Conservation (phyloP, 176 grass and related monocot genomes). For the Cenchrus americanus region DNA sequence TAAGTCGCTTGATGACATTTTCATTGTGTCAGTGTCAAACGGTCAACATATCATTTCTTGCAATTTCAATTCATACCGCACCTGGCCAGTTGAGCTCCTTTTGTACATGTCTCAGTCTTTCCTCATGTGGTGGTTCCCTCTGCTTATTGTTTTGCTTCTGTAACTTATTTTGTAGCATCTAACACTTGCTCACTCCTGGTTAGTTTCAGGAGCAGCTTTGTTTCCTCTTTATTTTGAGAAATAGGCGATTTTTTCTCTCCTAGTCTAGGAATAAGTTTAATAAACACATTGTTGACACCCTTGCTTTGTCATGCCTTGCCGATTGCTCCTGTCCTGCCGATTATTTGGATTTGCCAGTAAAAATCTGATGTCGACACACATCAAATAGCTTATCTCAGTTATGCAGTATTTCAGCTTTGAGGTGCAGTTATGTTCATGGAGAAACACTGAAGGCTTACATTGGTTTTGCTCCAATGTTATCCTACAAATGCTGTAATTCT, state of each 20-base stretch:
- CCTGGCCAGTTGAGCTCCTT: neutral
- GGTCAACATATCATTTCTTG: neutral
- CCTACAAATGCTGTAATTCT: slow-evolving; percentile 13
- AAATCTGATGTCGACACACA: too few relatives aligned
- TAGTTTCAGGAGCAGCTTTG: neutral
- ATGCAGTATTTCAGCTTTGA: slow-evolving; percentile 13
- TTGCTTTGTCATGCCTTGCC: too few relatives aligned
- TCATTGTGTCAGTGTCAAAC: neutral
- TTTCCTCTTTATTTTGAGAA: neutral
- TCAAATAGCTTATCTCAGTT: slow-evolving; percentile 1
- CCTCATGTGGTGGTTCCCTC: neutral
- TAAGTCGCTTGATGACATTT: neutral
- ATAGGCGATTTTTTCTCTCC: neutral
- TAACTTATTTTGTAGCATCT: neutral
- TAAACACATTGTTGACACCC: too few relatives aligned
- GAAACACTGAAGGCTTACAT: neutral
- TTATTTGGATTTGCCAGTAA: too few relatives aligned
- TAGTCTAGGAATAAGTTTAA: slow-evolving; percentile 18
- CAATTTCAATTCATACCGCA: neutral
- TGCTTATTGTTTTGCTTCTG: neutral
- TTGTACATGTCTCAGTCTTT: neutral
- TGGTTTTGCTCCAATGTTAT: slow-evolving; percentile 21
- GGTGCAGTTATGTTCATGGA: slow-evolving; percentile 1
- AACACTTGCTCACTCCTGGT: neutral
- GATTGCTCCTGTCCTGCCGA: too few relatives aligned